These are phyloP conservation scores for Botryosphaeria agaves DNA, from an alignment of 2,329 filamentous ascomycete species.

Conservation along the genomic window DNA sequence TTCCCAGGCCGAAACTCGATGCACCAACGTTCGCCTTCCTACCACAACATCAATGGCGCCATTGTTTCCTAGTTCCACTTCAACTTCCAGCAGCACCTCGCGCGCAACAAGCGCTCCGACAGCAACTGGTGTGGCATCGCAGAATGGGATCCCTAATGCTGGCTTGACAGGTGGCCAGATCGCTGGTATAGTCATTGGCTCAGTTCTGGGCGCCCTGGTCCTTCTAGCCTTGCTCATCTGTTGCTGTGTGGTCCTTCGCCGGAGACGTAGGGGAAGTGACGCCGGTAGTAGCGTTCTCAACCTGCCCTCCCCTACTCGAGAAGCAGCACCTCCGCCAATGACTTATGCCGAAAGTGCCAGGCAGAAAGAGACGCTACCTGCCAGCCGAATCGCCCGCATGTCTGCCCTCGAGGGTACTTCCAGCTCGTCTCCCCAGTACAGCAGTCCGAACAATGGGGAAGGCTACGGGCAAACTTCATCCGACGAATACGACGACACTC, in stretches of 20 bases:
- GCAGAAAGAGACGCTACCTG: slow-evolving; percentile 57
- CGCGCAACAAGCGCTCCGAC: slow-evolving; percentile 9
- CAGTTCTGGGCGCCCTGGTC: slow-evolving; percentile 51
- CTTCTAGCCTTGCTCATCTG: slow-evolving; percentile 46
- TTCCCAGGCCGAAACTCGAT: slow-evolving; percentile 56
- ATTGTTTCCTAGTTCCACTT: slow-evolving; percentile 43
- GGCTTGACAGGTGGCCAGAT: slow-evolving; percentile 71
- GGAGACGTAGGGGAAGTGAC: slow-evolving; percentile 40
- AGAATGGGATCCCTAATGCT: slow-evolving; percentile 5
- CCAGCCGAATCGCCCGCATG: slow-evolving; percentile 87
- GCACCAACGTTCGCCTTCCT: slow-evolving; percentile 61
- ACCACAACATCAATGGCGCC: slow-evolving; percentile 44
- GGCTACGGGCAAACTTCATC: slow-evolving; percentile 39
- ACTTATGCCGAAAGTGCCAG: slow-evolving; percentile 21
- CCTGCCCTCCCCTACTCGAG: slow-evolving; percentile 56
- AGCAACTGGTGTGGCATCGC: slow-evolving; percentile 13
- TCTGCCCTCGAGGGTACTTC: slow-evolving; percentile 71
- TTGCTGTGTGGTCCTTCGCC: slow-evolving; percentile 39
- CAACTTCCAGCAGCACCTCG: slow-evolving; percentile 18
- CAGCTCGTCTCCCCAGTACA: slow-evolving; percentile 41
- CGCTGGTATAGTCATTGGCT: slow-evolving; percentile 77
- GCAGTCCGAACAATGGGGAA: slow-evolving; percentile 32
- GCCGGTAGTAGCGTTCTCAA: slow-evolving; percentile 71
- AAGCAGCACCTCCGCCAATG: slow-evolving; percentile 17
- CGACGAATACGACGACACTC: slow-evolving; percentile 54